phyloP scores from a whole-genome alignment of 1,139 yeast genomes.

The Pichia sp. region DNA sequence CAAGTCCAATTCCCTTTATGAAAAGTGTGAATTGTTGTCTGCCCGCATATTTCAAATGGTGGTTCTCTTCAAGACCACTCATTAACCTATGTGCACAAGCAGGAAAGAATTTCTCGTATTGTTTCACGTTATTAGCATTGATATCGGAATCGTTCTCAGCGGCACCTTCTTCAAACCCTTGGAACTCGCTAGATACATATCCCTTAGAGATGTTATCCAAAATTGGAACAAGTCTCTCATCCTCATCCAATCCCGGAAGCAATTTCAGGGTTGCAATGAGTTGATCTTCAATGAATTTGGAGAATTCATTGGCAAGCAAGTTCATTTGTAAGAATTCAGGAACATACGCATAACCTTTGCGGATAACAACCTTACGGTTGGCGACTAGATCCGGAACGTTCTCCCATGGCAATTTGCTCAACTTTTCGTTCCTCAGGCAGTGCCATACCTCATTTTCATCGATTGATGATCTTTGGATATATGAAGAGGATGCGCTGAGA shows the following conservation, averaged over 20 bases:
- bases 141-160: conserved; percentile 38
- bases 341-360: conserved; percentile 71
- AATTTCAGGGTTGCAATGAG: conserved; percentile 67
- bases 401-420: conserved; percentile 82
- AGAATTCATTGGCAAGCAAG: conserved; percentile 57
- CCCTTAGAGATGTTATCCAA: conserved; percentile 73
- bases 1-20: conserved; percentile 81
- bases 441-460: conserved; percentile 13
- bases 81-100: conserved; percentile 72
- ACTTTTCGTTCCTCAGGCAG: conserved; percentile 49
- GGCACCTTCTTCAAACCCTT: conserved; percentile 27
- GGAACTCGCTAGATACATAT: conserved; percentile 52
- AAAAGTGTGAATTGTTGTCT: conserved; percentile 83
- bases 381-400: conserved; percentile 71
- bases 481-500: conserved; percentile 5
- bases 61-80: conserved; percentile 47
- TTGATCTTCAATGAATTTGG: conserved; percentile 43
- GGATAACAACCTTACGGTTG: conserved; percentile 57
- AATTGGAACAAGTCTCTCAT: conserved; percentile 80
- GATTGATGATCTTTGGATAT: conserved; percentile 6
- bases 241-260: conserved; percentile 84
- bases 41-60: conserved; percentile 75
- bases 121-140: conserved; percentile 55
- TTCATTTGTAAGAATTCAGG: conserved; percentile 77
- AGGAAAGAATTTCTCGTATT: conserved; percentile 65